Conservation (phyloP, 2,329 filamentous ascomycete genomes). For the Hysterium pulicare region DNA sequence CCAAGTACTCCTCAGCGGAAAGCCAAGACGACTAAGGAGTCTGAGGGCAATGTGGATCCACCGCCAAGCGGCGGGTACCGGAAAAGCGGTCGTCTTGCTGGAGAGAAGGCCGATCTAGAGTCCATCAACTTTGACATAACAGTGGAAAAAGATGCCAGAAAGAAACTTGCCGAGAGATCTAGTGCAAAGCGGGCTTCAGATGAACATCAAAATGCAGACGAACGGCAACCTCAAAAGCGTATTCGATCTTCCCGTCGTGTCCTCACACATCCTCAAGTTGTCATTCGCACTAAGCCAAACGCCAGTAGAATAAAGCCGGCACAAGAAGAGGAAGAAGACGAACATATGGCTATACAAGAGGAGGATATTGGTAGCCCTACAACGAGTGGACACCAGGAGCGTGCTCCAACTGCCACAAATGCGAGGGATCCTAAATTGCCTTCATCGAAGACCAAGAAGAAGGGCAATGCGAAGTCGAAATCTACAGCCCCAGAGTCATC, state of each 20-base stretch:
- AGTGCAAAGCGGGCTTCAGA: conserved; percentile 4
- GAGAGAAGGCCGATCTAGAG: conserved; percentile 3
- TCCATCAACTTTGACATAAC: conserved; percentile 4
- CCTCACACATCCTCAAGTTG: not conserved
- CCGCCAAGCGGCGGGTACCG: not conserved
- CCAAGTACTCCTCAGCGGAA: not conserved
- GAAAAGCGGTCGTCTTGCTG: conserved; percentile 6
- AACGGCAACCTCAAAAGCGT: not conserved
- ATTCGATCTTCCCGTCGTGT: not conserved
- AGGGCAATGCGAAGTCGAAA: not conserved
- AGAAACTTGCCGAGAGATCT: conserved; percentile 4
- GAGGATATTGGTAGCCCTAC: not conserved
- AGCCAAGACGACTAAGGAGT: conserved; percentile 1
- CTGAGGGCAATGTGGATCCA: not conserved
- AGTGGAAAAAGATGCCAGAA: not conserved
- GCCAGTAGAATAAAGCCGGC: not conserved
- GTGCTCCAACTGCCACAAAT: not conserved
- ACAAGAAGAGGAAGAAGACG: not conserved
- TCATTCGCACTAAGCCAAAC: not conserved
- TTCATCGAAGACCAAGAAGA: not conserved
- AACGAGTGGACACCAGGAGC: not conserved
- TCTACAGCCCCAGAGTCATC: not conserved
- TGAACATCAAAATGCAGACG: not conserved
- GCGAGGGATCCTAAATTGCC: too few relatives aligned
- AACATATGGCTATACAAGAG: not conserved